Percentiles rank a stretch among this genome's conserved stretches.
These are phyloP conservation scores for Cyathus striatus DNA, from an alignment of 768 basidiomycete genomes.

Conservation along the genomic window DNA sequence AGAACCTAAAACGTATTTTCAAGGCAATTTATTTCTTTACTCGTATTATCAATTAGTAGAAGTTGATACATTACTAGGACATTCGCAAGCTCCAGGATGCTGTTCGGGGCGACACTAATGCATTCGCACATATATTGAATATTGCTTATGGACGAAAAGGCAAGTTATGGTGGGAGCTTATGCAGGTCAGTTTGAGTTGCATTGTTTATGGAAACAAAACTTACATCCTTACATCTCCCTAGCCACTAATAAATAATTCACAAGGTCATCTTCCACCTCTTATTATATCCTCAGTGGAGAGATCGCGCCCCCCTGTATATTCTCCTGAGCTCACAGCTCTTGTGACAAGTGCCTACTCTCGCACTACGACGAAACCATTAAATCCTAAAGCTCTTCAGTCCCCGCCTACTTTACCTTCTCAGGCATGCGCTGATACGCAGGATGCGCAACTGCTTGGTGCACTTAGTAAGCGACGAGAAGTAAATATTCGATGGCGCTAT, in stretches of 20 bases:
- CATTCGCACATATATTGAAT: constrained; percentile 57
- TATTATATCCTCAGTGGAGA: constrained; percentile 47
- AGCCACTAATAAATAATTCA: constrained; percentile 57
- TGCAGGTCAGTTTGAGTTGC: constrained; percentile 42
- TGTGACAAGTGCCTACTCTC: constrained; percentile 47
- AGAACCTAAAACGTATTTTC: constrained; percentile 42
- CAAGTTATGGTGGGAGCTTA: constrained; percentile 60
- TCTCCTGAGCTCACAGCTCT: constrained; percentile 59
- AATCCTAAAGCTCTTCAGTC: constrained; percentile 28
- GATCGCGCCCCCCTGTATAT: constrained; percentile 60
- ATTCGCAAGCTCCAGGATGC: constrained; percentile 48
- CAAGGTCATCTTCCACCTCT: constrained; percentile 30
- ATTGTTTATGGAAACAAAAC: too few species aligned
- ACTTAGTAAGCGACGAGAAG: constrained; percentile 68
- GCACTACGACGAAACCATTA: constrained; percentile 41
- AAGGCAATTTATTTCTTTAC: constrained; percentile 32
- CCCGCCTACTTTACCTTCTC: constrained; percentile 55
- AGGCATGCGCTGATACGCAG: constrained; percentile 50
- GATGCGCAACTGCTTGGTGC: constrained; percentile 58
- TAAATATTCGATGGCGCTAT: constrained; percentile 68
- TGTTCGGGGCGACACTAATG: constrained; percentile 40
- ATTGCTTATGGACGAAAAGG: constrained; percentile 76
- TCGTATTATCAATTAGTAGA: constrained; percentile 1
- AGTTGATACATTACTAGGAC: constrained; percentile 32
- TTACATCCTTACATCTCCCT: neutral